Evolutionary conservation across 106 monocot species (phyloP).

Genomic region (Dendrobium nobile): DNA sequence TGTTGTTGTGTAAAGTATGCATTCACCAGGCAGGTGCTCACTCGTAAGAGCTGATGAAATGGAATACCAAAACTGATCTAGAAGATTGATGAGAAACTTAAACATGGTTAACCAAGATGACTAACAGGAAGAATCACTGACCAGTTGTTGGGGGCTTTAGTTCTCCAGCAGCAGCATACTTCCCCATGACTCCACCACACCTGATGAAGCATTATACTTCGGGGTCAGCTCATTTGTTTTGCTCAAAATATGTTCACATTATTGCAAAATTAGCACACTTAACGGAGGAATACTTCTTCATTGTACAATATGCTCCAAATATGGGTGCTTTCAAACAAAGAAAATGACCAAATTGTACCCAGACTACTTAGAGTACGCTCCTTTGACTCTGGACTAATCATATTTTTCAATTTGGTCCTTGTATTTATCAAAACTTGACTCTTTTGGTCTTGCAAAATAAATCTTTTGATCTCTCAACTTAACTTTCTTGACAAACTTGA

Average conservation of each 20-base stretch:
- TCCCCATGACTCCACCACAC: slow-evolving; percentile 99
- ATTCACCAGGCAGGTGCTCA: neutral
- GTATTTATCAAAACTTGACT: too few species aligned
- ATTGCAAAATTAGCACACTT: neutral
- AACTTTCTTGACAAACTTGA: too few species aligned
- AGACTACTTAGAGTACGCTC: too few species aligned
- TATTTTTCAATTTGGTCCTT: too few species aligned
- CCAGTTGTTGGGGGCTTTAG: slow-evolving; percentile 95
- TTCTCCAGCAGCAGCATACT: slow-evolving; percentile 99
- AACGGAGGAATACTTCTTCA: neutral
- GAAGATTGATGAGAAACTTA: neutral
- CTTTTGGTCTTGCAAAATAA: too few species aligned
- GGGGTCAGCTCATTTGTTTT: neutral
- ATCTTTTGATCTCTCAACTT: too few species aligned
- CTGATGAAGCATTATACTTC: slow-evolving; percentile 20
- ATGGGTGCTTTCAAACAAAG: neutral
- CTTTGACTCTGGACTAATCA: too few species aligned
- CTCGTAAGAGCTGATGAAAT: neutral
- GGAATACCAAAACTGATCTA: neutral
- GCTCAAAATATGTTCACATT: neutral
- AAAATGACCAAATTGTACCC: too few species aligned
- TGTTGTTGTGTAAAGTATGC: too few species aligned
- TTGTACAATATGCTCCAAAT: neutral
- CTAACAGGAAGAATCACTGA: slow-evolving; percentile 16
- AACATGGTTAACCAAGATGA: neutral